These are phyloP conservation scores for Evernia prunastri DNA, from an alignment of 495 filamentous ascomycete genomes.

Conservation along the genomic window DNA sequence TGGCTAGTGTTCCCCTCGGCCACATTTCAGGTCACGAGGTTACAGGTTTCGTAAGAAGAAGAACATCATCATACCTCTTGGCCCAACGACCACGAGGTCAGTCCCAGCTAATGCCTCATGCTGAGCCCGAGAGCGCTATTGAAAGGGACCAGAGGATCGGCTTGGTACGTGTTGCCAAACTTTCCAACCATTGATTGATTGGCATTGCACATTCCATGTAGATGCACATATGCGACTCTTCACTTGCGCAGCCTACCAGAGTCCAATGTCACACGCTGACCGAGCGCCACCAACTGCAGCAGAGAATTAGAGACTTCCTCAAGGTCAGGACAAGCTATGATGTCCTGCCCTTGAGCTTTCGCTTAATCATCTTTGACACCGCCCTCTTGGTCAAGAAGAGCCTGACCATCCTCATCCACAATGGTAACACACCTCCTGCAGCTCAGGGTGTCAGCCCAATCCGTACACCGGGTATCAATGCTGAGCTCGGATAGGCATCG, in stretches of 20 bases:
- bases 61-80: slow-evolving; percentile 78
- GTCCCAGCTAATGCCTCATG: slow-evolving; percentile 39
- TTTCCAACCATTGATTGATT: too few species aligned
- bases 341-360: slow-evolving; percentile 94
- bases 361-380: slow-evolving; percentile 93
- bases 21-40: slow-evolving; percentile 43
- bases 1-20: slow-evolving; percentile 24
- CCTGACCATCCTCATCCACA: slow-evolving; percentile 91
- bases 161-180: slow-evolving; percentile 57
- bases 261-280: slow-evolving; percentile 10
- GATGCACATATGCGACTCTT: slow-evolving; percentile 8
- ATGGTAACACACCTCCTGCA: slow-evolving; percentile 54
- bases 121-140: slow-evolving; percentile 61
- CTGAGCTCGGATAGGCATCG: slow-evolving; percentile 63
- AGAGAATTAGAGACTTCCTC: slow-evolving; percentile 89
- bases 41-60: slow-evolving; percentile 73
- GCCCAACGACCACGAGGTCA: slow-evolving; percentile 41
- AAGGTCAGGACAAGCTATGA: slow-evolving; percentile 97
- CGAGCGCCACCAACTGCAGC: slow-evolving; percentile 41
- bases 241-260: slow-evolving; percentile 13
- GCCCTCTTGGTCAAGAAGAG: slow-evolving; percentile 94
- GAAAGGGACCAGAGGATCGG: slow-evolving; percentile 90
- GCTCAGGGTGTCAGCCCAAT: neutral
- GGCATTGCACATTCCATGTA: too few species aligned
- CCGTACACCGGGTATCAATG: slow-evolving; percentile 11